Base-by-base conservation (phyloP, 2,329 filamentous ascomycete species). In the Amauroascus verrucosus region DNA sequence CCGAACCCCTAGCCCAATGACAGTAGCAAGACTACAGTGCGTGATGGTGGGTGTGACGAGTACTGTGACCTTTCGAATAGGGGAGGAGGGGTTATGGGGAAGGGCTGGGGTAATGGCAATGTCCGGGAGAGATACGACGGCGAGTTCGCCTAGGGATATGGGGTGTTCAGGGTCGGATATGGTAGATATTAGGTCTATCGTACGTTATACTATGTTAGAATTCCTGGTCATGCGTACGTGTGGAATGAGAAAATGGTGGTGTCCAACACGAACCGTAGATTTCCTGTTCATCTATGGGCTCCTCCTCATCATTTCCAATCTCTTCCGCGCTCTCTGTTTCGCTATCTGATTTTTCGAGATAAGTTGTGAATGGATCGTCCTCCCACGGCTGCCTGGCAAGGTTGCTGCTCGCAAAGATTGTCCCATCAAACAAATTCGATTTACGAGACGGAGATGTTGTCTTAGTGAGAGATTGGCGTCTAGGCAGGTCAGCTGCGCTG, bases 81-180 rank as follows among this genome's bases (percentile, higher is more conserved):
- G 65, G 65, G 82, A 78, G 7, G 72, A 71, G 8, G 71, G 75
- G 33, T 74, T 74, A 56, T 75, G 73, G 33, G 78, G 79, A n/a
- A 84, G 77, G 6, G 85, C 78, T 47, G 83, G 80, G 43, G 75
- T 76, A 61, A 98, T 88, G 63, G 81, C 78, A 62, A 98, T 96
- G 70, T 98, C 93, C 30, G 86, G 84, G n/a, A 98, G 82, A 61
- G 94, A 96, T 61, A 98, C 89, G 50, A 98, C 93, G 32, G 90
- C 89, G 38, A 98, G 78, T 63, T 93, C 89, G 57, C 90, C 93
- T 47, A 98, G 80, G 2, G 91, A 95, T 51, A 96, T 82, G 35
- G 93, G 93, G 66, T 98, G 93, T 72, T 98, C 93, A 1, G 93
- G 93, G 69, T 98, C 93, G 22, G 88, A 91, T 64, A 98, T 96